These are phyloP conservation scores for Pleurotus djamor DNA, from an alignment of 768 basidiomycete genomes.

Conservation along the genomic window DNA sequence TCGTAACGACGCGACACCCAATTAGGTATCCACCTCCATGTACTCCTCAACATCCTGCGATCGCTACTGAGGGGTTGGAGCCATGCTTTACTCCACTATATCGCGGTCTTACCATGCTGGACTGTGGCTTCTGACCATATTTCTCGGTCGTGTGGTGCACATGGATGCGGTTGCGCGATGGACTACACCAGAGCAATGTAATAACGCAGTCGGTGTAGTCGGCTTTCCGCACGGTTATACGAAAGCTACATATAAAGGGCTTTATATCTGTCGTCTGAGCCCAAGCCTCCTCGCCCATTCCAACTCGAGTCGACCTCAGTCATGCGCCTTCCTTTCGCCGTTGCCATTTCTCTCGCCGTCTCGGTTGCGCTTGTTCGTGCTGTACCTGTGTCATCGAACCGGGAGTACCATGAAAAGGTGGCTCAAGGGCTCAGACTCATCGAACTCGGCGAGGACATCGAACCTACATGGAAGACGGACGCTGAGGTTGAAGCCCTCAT, in stretches of 20 bases:
- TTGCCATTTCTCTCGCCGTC: neutral
- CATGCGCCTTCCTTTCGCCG: neutral
- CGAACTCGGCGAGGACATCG: conserved; percentile 21
- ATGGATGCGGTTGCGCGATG: neutral
- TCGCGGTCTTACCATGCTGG: neutral
- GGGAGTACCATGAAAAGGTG: conserved; percentile 14
- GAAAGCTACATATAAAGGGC: too few relatives aligned
- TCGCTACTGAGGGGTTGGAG: neutral
- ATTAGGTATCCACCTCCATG: neutral
- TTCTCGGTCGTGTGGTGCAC: neutral
- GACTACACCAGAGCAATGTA: too few relatives aligned
- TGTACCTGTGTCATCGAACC: conserved; percentile 4
- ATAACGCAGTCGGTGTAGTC: too few relatives aligned
- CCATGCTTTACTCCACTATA: conserved; percentile 1
- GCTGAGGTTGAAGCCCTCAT: conserved; percentile 26
- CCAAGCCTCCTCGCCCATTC: neutral
- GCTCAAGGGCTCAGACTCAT: conserved; percentile 28
- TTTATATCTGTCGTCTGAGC: neutral
- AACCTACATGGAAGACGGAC: conserved; percentile 29
- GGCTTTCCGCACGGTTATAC: too few relatives aligned
- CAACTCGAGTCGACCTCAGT: too few relatives aligned
- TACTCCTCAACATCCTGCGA: neutral
- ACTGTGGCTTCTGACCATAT: neutral
- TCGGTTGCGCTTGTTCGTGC: neutral
- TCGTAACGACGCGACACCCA: neutral